Base-by-base conservation (phyloP, 2,329 filamentous ascomycete genomes). In the Pseudogymnoascus sp. region DNA sequence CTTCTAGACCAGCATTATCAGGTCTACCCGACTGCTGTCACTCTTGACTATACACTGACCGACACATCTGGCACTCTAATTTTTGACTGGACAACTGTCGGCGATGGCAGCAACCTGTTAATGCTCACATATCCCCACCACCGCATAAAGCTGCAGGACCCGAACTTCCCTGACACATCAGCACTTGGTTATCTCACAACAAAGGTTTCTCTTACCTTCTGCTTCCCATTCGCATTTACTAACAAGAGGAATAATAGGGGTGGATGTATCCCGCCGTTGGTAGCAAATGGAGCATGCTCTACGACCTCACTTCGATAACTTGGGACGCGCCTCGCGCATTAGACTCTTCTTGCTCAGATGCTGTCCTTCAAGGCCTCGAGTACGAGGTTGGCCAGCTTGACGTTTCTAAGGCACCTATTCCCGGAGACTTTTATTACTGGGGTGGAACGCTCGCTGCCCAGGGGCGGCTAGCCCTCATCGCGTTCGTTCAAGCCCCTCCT, bases 41-140 rank as follows among this genome's bases (percentile, higher is more conserved):
- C 43, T 23, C 34, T 69, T 21, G 69, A 71, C 61, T 71, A 71
- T 43, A 64, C 64, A 25, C 70, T 71, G 43, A 65, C 65, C 21
- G 61, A 54, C 62, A 65, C 65, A 19, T 64, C 67, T 8, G 68
- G 69, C 34, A 69, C 65, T 2, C 51, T 71, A 54, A 67, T 66
- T 54, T 71, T 71, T 68, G 67, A 65, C 64, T 71, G 67, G 64
- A 51, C 48, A 48, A 71, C 68, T 7, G 65, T 66, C 6, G 69
- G 69, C 8, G 65, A 66, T 54, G 68, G 61, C 8, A 64, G 57
- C 62, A 37, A 68, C 11, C 67, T 71, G 4, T 66, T 71, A 23
- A 65, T 71, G 68, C 60, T 71, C 39, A 71, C 69, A 19, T 71
- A 67, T 66, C 69, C 69, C 6, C 69, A 71, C 62, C 69, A 71